Conservation (phyloP, 139 green algal species). For the Chlamydomonas asymmetrica region DNA sequence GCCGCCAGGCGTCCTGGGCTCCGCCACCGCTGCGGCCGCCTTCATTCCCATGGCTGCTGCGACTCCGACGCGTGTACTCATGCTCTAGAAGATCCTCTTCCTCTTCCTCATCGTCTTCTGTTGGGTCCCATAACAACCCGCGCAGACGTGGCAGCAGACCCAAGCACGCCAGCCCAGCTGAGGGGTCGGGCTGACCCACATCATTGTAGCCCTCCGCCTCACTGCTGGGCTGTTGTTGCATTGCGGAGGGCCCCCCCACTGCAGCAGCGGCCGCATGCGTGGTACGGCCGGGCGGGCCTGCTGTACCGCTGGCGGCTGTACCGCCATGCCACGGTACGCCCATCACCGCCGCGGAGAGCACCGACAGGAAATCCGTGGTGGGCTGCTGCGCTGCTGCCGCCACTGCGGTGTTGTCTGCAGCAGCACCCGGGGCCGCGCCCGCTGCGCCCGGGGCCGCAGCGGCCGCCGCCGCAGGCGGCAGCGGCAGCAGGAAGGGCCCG, state of each 20-base stretch:
- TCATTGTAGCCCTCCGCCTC: no score
- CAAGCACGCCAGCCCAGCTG: conserved; percentile 3
- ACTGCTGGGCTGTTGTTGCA: no score
- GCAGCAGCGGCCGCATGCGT: background rate
- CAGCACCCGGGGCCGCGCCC: no score
- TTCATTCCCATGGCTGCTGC: no score
- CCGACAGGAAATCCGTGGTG: no score
- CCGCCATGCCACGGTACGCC: no score
- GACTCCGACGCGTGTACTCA: no score
- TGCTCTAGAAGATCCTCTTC: background rate
- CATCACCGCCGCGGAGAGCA: no score
- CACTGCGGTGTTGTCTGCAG: no score
- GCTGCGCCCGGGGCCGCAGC: no score
- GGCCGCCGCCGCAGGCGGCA: background rate
- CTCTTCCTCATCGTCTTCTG: background rate
- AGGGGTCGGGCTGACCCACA: no score
- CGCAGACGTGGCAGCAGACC: background rate
- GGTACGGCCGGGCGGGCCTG: background rate
- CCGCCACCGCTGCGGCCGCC: background rate
- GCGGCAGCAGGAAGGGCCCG: no score
- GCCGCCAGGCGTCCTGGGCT: background rate
- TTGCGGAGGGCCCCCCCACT: background rate
- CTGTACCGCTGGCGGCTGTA: background rate
- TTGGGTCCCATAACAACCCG: conserved; percentile 5
- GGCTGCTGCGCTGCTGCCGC: background rate